Conservation (phyloP, 106 monocot species). For the Posidonia australis region DNA sequence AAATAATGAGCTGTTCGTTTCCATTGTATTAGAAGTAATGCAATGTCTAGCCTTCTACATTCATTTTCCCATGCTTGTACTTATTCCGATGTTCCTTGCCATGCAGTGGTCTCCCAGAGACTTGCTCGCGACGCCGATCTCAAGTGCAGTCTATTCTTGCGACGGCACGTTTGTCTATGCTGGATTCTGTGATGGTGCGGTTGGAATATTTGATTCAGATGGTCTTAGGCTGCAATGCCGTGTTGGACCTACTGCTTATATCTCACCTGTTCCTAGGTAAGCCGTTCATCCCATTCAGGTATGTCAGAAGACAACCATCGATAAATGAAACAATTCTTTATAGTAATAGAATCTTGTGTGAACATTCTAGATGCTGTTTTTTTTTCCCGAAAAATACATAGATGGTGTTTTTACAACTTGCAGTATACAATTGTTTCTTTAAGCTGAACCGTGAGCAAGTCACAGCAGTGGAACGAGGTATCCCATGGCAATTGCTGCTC, state of each 20-base stretch:
- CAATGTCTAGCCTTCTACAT: background rate
- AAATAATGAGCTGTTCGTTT: no score
- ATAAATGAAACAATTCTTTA: background rate
- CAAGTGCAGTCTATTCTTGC: slow-evolving; percentile 92
- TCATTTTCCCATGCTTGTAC: background rate
- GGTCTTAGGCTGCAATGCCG: slow-evolving; percentile 70
- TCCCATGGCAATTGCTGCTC: slow-evolving; percentile 76
- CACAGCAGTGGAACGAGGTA: slow-evolving; percentile 26
- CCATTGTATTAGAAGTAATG: no score
- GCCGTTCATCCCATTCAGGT: background rate
- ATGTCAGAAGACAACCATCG: background rate
- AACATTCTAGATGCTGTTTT: no score
- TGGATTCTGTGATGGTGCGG: slow-evolving; percentile 94
- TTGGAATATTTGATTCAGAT: slow-evolving; percentile 89
- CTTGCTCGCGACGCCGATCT: slow-evolving; percentile 63
- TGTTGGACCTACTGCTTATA: slow-evolving; percentile 71
- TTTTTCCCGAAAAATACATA: no score
- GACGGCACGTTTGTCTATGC: slow-evolving; percentile 77
- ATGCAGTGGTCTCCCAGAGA: slow-evolving; percentile 90
- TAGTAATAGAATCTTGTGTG: slow-evolving; percentile 14
- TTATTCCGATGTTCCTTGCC: background rate
- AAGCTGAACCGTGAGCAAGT: no score
- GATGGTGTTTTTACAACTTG: no score
- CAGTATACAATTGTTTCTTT: no score
- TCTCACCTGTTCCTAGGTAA: slow-evolving; percentile 54